Base-by-base conservation (phyloP, 75 land plant species). In the Chamaecyparis obtusa region DNA sequence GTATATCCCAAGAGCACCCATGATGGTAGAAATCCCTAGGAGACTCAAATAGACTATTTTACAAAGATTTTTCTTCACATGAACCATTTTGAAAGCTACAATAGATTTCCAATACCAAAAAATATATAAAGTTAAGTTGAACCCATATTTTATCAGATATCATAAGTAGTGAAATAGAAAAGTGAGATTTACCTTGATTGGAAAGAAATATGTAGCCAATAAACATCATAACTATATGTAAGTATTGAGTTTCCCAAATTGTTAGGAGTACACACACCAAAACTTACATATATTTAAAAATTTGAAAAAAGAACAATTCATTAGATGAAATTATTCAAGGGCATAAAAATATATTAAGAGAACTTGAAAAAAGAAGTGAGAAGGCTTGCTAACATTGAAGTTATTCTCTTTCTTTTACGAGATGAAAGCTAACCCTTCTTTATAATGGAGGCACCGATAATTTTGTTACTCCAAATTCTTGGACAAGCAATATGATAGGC, bases 1-100 rank as follows among this genome's bases (percentile, higher is more conserved):
- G 36, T 87, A 91, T 41, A 95, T 77, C 15, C 98, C 98, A 30
- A 96, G 27, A 33, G 91, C 83, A 21, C 91, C 96, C 83, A 91
- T 21, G 32, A 86, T 39, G 9, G 95, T 77, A 8, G 94, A 94
- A 1, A 92, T 83, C 7, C 92, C 85, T 48, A 90, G 93, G 71
- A 95, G 83, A 2, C 71, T 43, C 89, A 94, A 30, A 84, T 95
- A 96, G 39, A 94, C 83, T 14, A 75, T 16, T 84, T 94, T 96
- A 79, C 89, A 86, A 13, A 75, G 55, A 16, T 33, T 77, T 55
- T 88, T 93, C 14, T 67, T 85, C 14, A 79, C 92, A 51, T 89
- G 90, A 17, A 96, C 85, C 2, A 89, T 90, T 90, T 92, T 96
- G 87, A 91, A 94, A 46, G 88, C 90, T 86, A 96, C 80, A 14